phyloP scores from a whole-genome alignment of 1,284 basidiomycete species.

The Tylopilus orsonianus region DNA sequence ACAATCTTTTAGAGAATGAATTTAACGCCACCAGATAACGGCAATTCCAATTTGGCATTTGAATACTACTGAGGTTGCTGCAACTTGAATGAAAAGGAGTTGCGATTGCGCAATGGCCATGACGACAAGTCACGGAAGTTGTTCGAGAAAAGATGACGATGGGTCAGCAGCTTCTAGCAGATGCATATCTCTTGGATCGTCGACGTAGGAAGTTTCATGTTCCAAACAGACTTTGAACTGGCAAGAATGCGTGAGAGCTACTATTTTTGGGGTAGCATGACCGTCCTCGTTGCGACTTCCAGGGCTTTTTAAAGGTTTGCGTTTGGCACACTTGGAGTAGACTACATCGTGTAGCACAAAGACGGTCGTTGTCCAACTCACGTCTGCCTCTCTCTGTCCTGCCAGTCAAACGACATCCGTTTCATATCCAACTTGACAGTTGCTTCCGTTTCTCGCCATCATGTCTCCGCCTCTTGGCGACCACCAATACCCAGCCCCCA shows the following conservation, averaged over 20 bases:
- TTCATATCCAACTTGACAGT: slow-evolving; percentile 26
- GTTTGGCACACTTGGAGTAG: slow-evolving; percentile 16
- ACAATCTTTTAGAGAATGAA: slow-evolving; percentile 22
- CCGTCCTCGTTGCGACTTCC: slow-evolving; percentile 30
- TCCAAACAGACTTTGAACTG: slow-evolving; percentile 19
- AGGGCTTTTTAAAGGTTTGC: slow-evolving; percentile 28
- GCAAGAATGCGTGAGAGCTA: slow-evolving; percentile 25
- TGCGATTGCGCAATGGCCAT: slow-evolving; percentile 18
- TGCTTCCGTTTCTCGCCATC: slow-evolving; percentile 17
- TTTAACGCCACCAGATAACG: slow-evolving; percentile 33
- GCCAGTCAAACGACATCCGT: slow-evolving; percentile 13
- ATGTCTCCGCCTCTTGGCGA: slow-evolving; percentile 32
- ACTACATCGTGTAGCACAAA: slow-evolving; percentile 23
- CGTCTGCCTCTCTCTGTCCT: slow-evolving; percentile 5
- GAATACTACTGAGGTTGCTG: slow-evolving; percentile 17
- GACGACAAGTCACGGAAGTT: slow-evolving; percentile 30
- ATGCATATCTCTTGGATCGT: slow-evolving; percentile 18
- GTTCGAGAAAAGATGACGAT: slow-evolving; percentile 9
- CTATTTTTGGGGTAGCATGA: slow-evolving; percentile 27
- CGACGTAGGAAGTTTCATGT: slow-evolving; percentile 24
- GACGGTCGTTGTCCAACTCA: slow-evolving; percentile 18
- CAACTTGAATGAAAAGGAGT: slow-evolving; percentile 13
- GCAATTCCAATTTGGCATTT: slow-evolving; percentile 23
- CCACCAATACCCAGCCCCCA: slow-evolving; percentile 18
- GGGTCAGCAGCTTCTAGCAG: not conserved